Evolutionary conservation across 495 filamentous ascomycete genomes (phyloP).

Genomic region (Apiosordaria backusii): DNA sequence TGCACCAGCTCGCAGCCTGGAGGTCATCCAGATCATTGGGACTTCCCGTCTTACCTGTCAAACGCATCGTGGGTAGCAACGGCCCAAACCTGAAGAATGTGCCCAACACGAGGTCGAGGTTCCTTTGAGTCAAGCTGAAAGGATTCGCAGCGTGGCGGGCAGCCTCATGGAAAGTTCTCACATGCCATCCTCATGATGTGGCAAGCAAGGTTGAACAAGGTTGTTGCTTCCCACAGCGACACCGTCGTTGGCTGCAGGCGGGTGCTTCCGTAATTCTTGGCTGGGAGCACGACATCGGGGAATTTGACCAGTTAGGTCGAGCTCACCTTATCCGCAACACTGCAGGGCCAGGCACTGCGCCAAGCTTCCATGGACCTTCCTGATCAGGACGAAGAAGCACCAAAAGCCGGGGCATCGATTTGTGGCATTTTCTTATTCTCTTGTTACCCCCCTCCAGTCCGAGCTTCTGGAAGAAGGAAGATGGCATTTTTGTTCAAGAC

Average conservation of each 20-base stretch:
- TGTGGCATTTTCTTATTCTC: conserved; percentile 2
- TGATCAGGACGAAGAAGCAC: neutral
- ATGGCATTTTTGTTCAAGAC: conserved; percentile 1
- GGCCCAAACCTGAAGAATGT: neutral
- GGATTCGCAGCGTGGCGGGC: too few relatives aligned
- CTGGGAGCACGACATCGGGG: conserved; percentile 34
- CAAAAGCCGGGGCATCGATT: conserved; percentile 8
- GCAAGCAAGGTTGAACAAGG: neutral
- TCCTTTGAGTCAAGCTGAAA: neutral
- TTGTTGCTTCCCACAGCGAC: neutral
- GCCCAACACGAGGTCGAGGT: neutral
- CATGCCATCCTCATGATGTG: neutral
- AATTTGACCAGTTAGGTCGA: conserved; percentile 15
- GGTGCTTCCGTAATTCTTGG: conserved; percentile 32
- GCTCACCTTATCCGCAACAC: neutral
- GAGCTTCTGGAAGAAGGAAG: neutral
- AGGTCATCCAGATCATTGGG: neutral
- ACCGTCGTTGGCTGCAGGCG: conserved; percentile 6
- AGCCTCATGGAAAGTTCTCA: too few relatives aligned
- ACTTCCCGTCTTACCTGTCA: neutral
- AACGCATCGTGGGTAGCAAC: neutral
- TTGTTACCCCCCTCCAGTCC: neutral
- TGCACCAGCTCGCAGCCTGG: neutral
- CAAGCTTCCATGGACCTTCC: conserved; percentile 19
- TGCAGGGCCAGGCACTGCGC: conserved; percentile 15